These are phyloP conservation scores for Dipteronia dyeriana DNA, from an alignment of 345 rosid species.

Conservation along the genomic window DNA sequence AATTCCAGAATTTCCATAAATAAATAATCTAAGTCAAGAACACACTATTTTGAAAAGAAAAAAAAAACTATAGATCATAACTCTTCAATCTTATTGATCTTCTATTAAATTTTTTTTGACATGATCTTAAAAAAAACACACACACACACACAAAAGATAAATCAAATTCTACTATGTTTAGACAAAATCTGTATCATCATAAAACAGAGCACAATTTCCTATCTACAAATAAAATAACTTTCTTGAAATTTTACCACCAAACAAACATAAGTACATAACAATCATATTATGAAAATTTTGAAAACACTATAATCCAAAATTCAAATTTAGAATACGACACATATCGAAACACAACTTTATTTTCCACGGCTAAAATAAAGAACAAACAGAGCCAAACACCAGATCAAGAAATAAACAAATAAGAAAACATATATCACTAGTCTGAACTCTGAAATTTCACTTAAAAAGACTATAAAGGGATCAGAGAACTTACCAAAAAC, in stretches of 20 bases:
- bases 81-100: too few relatives aligned
- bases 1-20: background rate
- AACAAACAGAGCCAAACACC: background rate
- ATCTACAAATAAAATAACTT: background rate
- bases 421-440: background rate
- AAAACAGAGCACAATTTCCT: background rate
- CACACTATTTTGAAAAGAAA: background rate
- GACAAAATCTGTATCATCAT: background rate
- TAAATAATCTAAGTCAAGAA: background rate
- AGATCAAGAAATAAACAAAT: background rate
- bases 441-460: background rate
- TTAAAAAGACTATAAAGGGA: background rate
- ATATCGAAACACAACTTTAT: background rate
- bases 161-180: too few relatives aligned
- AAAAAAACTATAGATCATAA: too few relatives aligned
- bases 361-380: background rate
- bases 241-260: too few relatives aligned
- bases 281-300: background rate
- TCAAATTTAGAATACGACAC: too few relatives aligned
- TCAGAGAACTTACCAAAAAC: conserved; percentile 30
- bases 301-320: background rate
- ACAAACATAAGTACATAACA: background rate
- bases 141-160: background rate
- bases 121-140: background rate
- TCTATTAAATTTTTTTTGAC: background rate